Percentiles rank a stretch among this genome's conserved stretches.
Conservation (phyloP, 306 rosid species). For the Prunus kanzakura region DNA sequence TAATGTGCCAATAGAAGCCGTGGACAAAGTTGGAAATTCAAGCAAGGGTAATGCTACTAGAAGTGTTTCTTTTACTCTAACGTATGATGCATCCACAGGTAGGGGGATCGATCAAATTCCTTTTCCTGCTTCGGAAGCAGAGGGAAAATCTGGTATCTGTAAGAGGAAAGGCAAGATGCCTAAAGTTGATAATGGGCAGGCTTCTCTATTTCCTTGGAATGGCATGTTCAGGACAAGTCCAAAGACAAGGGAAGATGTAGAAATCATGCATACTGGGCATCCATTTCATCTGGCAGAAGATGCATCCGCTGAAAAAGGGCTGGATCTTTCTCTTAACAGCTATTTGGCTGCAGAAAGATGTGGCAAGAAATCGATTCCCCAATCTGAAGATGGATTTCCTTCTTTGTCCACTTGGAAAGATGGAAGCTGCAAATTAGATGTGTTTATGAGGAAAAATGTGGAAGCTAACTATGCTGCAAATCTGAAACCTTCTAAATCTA, state of each 20-base stretch:
- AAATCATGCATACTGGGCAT: constrained; percentile 40
- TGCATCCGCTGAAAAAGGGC: constrained; percentile 40
- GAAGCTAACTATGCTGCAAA: constrained; percentile 46
- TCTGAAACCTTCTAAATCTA: constrained; percentile 39
- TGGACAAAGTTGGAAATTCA: constrained; percentile 28
- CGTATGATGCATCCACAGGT: constrained; percentile 34
- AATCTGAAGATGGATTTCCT: constrained; percentile 41
- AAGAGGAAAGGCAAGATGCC: constrained; percentile 62
- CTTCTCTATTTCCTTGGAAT: constrained; percentile 34
- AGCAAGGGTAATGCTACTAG: constrained; percentile 29
- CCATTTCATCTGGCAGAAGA: constrained; percentile 45
- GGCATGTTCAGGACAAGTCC: constrained; percentile 34
- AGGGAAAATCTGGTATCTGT: constrained; percentile 42
- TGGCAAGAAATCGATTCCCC: constrained; percentile 48
- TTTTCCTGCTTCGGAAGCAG: constrained; percentile 33
- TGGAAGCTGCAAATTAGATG: constrained; percentile 43
- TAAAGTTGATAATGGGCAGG: constrained; percentile 37
- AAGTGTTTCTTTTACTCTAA: constrained; percentile 27
- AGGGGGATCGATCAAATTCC: constrained; percentile 42
- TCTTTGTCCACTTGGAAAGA: constrained; percentile 51
- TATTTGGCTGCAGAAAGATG: constrained; percentile 39
- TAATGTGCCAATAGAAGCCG: constrained; percentile 32
- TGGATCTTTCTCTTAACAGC: constrained; percentile 65
- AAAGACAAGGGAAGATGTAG: constrained; percentile 40
- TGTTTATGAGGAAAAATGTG: constrained; percentile 40